Percentiles rank a stretch among this genome's conserved stretches.
Conservation (phyloP, 23 red algal genomes). For the Agarophyton chilense region DNA sequence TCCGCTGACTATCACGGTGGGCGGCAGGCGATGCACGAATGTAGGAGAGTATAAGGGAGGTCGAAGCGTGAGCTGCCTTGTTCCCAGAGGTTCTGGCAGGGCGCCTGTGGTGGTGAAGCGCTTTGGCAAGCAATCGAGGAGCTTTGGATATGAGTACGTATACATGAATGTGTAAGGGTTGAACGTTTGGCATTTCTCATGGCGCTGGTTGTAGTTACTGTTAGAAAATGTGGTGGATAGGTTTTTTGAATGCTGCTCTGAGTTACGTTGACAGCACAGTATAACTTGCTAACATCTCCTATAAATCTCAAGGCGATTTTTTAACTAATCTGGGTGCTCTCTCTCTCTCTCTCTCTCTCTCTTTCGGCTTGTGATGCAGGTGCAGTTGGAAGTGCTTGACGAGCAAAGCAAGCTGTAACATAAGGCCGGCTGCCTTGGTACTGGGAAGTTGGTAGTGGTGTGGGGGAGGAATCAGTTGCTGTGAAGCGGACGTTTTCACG, state of each 20-base stretch:
- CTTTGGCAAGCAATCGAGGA: slow-evolving; percentile 44
- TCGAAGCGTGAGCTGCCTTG: slow-evolving; percentile 55
- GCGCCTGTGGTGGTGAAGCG: slow-evolving; percentile 57
- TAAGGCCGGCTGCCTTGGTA: too few relatives aligned
- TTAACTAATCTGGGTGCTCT: too few relatives aligned
- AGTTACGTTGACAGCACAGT: background rate
- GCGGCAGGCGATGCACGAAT: slow-evolving; percentile 52
- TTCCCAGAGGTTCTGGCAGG: slow-evolving; percentile 40
- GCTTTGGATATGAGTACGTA: slow-evolving; percentile 66
- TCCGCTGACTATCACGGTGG: slow-evolving; percentile 52
- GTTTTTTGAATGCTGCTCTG: background rate
- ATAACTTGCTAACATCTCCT: slow-evolving; percentile 2
- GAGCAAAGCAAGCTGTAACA: too few relatives aligned
- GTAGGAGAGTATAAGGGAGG: slow-evolving; percentile 52
- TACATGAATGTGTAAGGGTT: slow-evolving; percentile 64
- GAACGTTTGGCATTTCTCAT: background rate
- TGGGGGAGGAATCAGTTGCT: too few relatives aligned
- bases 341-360: too few relatives aligned
- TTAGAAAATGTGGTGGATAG: background rate
- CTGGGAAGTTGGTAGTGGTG: too few relatives aligned
- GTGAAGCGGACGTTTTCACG: too few relatives aligned
- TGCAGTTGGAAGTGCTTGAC: too few relatives aligned
- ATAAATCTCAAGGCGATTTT: too few relatives aligned
- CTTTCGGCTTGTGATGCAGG: too few relatives aligned
- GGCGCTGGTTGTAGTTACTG: background rate